Conservation (phyloP, 148 eudicot genomes). For the Rhododendron williamsianum region DNA sequence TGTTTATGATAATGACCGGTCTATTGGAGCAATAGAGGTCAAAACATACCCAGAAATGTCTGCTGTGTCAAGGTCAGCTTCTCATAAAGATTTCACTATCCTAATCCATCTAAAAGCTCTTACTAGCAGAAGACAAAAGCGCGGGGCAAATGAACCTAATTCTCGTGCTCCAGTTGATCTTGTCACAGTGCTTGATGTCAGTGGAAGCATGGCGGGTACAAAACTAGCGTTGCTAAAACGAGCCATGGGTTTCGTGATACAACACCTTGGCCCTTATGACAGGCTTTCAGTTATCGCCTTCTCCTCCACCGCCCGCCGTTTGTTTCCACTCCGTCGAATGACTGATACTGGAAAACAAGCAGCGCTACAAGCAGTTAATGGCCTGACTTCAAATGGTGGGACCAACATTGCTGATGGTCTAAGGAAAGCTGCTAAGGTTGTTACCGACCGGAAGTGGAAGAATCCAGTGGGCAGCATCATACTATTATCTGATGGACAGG, state of each 20-base stretch:
- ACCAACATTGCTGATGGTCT: constrained; percentile 51
- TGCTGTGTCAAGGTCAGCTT: constrained; percentile 32
- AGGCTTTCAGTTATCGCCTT: constrained; percentile 54
- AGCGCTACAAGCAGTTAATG: constrained; percentile 43
- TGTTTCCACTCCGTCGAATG: constrained; percentile 53
- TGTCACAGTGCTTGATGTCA: constrained; percentile 48
- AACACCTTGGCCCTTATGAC: constrained; percentile 42
- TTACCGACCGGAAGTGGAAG: constrained; percentile 10
- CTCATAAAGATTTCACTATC: constrained; percentile 27
- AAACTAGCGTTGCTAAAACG: constrained; percentile 53
- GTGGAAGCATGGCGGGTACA: constrained; percentile 64
- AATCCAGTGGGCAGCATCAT: constrained; percentile 11
- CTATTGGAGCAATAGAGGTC: constrained; percentile 28
- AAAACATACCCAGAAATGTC: constrained; percentile 40
- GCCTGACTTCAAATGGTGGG: constrained; percentile 42
- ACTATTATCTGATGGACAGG: constrained; percentile 18
- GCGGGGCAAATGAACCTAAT: constrained; percentile 4
- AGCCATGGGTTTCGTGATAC: constrained; percentile 56
- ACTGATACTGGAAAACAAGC: constrained; percentile 34
- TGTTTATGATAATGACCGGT: neutral
- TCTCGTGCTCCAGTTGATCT: constrained; percentile 53
- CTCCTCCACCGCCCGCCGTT: constrained; percentile 53
- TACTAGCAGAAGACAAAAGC: constrained; percentile 2
- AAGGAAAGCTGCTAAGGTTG: constrained; percentile 29
- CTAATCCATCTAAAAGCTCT: constrained; percentile 49